These are phyloP conservation scores for Carex sylvatica DNA, from an alignment of 202 grass and related monocot genomes.

Conservation along the genomic window DNA sequence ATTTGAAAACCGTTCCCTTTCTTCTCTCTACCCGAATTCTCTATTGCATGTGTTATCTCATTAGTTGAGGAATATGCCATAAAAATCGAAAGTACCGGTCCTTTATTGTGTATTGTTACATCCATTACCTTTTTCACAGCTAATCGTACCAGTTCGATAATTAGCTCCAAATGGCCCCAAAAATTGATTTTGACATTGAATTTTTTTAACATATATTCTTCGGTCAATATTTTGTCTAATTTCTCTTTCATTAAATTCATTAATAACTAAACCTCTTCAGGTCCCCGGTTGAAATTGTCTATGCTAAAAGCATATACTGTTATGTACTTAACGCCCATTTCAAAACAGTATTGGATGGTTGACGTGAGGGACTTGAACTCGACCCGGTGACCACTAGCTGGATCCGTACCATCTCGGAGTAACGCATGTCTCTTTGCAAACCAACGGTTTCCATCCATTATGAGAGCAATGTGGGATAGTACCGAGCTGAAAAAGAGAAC, in stretches of 20 bases:
- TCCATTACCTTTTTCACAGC: slow-evolving; percentile 49
- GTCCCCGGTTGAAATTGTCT: slow-evolving; percentile 75
- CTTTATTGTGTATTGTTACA: slow-evolving; percentile 48
- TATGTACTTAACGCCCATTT: slow-evolving; percentile 71
- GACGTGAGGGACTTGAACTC: slow-evolving; percentile 59
- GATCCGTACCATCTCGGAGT: background rate
- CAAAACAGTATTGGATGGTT: slow-evolving; percentile 52
- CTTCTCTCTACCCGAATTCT: slow-evolving; percentile 37
- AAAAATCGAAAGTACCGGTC: slow-evolving; percentile 62
- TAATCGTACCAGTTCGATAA: slow-evolving; percentile 45
- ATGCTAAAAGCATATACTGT: slow-evolving; percentile 82
- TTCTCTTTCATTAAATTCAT: slow-evolving; percentile 87
- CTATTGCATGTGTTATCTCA: slow-evolving; percentile 61
- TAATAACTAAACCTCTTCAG: slow-evolving; percentile 53
- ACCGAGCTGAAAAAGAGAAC: slow-evolving; percentile 66
- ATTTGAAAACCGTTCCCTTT: slow-evolving; percentile 9
- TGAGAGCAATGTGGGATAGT: slow-evolving; percentile 64
- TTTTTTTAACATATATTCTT: slow-evolving; percentile 47
- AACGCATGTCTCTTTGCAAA: slow-evolving; percentile 63
- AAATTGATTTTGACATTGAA: slow-evolving; percentile 62
- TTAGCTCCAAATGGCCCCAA: slow-evolving; percentile 61
- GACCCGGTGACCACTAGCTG: slow-evolving; percentile 48
- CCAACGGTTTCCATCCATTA: slow-evolving; percentile 88
- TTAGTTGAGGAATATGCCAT: slow-evolving; percentile 69
- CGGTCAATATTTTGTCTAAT: slow-evolving; percentile 51